Evolutionary conservation across 148 eudicot genomes (phyloP).

Genomic region (Rhododendron simsii): DNA sequence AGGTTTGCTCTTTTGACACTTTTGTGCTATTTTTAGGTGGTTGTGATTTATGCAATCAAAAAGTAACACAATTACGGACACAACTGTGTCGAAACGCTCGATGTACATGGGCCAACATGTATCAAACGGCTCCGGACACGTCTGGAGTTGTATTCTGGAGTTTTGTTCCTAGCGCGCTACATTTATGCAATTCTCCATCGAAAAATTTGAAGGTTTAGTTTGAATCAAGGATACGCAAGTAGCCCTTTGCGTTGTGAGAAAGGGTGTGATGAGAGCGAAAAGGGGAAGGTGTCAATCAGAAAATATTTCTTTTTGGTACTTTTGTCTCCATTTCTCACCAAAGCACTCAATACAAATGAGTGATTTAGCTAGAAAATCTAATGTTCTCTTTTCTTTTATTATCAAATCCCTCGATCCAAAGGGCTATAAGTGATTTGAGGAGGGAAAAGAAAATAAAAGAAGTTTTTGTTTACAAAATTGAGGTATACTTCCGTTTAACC

Average conservation of each 20-base stretch:
- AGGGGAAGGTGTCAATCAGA: neutral
- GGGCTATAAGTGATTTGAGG: neutral
- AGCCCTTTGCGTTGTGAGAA: too few species aligned
- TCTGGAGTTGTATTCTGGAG: neutral
- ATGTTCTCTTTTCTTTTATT: too few species aligned
- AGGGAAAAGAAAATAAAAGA: neutral
- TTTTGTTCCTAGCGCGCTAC: neutral
- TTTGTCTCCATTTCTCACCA: neutral
- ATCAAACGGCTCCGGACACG: neutral
- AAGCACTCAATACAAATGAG: neutral
- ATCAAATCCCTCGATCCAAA: neutral
- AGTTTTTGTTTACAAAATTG: neutral
- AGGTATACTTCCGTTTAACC: neutral
- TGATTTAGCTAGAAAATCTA: neutral
- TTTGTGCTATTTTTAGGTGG: neutral
- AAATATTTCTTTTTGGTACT: neutral
- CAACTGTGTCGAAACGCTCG: neutral
- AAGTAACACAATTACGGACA: neutral
- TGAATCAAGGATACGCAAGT: neutral
- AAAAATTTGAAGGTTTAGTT: neutral
- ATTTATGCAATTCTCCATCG: neutral
- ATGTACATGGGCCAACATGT: neutral
- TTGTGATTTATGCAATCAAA: neutral
- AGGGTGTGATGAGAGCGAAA: neutral
- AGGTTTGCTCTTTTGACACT: constrained; percentile 32